These are phyloP conservation scores for Golubevia sp. DNA, from an alignment of 1,284 basidiomycete species.

Conservation along the genomic window DNA sequence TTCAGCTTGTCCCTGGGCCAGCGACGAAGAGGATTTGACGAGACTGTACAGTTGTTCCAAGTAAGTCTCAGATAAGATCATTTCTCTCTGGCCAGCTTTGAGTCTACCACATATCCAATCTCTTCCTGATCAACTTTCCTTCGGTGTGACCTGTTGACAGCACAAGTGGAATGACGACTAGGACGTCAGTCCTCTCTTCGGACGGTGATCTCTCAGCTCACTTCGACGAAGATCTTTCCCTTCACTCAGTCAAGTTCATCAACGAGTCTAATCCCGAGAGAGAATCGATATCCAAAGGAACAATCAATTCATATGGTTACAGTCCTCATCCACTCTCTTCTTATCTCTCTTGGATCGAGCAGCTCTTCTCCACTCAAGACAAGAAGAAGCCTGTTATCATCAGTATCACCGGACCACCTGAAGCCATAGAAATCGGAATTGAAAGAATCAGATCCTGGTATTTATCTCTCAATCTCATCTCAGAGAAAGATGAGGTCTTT, in stretches of 20 bases:
- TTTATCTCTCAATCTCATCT: slow-evolving; percentile 65
- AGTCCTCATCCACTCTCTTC: slow-evolving; percentile 72
- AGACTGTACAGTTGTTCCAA: no score
- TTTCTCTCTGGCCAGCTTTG: no score
- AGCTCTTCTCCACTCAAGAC: slow-evolving; percentile 14
- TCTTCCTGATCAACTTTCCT: no score
- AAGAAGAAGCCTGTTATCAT: slow-evolving; percentile 12
- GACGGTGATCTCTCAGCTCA: no score
- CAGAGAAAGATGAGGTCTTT: slow-evolving; percentile 63
- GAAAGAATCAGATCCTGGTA: slow-evolving; percentile 73
- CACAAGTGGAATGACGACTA: no score
- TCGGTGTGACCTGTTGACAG: no score
- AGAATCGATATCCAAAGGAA: slow-evolving; percentile 66
- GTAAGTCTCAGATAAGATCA: no score
- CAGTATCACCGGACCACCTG: slow-evolving; percentile 7
- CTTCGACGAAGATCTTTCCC: neutral
- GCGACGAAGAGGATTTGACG: no score
- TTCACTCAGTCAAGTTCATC: slow-evolving; percentile 7
- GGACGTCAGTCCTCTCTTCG: no score
- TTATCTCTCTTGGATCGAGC: slow-evolving; percentile 71
- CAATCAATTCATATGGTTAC: slow-evolving; percentile 79
- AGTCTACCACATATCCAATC: no score
- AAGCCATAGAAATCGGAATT: slow-evolving; percentile 70
- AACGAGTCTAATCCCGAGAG: slow-evolving; percentile 68
- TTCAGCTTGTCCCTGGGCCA: no score